These are phyloP conservation scores for Hypoxylon lienhwacheense DNA, from an alignment of 495 filamentous ascomycete species.

Conservation along the genomic window DNA sequence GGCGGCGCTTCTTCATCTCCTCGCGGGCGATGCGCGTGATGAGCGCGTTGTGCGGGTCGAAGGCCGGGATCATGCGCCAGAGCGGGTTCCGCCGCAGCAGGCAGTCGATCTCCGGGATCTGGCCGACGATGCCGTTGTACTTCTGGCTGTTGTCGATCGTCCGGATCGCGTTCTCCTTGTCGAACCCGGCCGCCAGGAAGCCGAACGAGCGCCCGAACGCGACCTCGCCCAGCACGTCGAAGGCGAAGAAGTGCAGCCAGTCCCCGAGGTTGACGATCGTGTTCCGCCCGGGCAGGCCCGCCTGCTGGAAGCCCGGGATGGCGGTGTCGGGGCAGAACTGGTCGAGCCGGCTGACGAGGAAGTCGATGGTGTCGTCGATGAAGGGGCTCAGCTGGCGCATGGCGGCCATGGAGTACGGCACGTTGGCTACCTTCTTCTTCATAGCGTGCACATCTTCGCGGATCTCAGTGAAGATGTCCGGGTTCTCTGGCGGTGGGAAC, in stretches of 20 bases:
- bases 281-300: conserved; percentile 29
- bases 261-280: conserved; percentile 50
- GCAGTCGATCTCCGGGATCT: conserved; percentile 53
- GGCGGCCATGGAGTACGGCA: conserved; percentile 56
- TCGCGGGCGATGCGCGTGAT: conserved; percentile 55
- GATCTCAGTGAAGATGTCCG: conserved; percentile 61
- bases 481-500: conserved; percentile 59
- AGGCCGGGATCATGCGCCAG: conserved; percentile 50
- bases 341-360: conserved; percentile 47
- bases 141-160: conserved; percentile 57
- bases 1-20: conserved; percentile 49
- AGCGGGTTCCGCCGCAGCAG: conserved; percentile 52
- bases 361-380: conserved; percentile 52
- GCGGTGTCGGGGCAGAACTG: conserved; percentile 36
- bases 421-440: conserved; percentile 59
- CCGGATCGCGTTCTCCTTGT: conserved; percentile 59
- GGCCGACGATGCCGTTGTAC: conserved; percentile 58
- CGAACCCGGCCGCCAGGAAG: conserved; percentile 60
- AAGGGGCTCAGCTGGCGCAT: conserved; percentile 54
- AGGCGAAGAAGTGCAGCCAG: conserved; percentile 59
- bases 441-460: conserved; percentile 57
- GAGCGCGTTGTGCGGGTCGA: conserved; percentile 51
- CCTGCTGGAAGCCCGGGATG: conserved; percentile 28
- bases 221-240: conserved; percentile 63
- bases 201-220: conserved; percentile 67